Evolutionary conservation across 768 basidiomycete genomes (phyloP), one percentile per base, ranked within the genome.

Genomic region (Holtermanniella nyarrowii): DNA sequence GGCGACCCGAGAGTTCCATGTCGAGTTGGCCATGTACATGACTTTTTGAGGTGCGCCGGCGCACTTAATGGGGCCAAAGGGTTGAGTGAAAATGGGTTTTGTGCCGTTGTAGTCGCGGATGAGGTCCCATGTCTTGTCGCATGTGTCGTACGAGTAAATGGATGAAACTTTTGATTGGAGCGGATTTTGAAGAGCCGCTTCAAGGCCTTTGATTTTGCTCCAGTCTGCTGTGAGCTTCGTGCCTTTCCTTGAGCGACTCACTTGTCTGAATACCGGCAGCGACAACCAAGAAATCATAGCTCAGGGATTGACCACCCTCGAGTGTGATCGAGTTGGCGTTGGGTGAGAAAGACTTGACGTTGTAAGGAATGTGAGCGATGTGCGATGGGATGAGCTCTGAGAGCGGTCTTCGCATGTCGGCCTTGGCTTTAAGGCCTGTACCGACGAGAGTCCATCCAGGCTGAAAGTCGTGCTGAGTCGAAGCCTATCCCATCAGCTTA

Each of bases 371-470:
- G 60, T 82, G 82, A 0, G 78, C 73, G 50, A 93, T 80, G 60
- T 87, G 79, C 13, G 74, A 65, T 0, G 91, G 86, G 49, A 99
- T 80, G 41, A 96, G 77, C 1, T 80, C 78, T 16, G 74, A 66
- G 44, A 95, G 76, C 7, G 80, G 79, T 37, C 79, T 78, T 48
- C 81, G 78, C 61, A 84, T 84, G 3, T 63, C 49, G 24, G 61
- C 40, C 72, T 93, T 91, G 40, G 77, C 63, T 46, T 78, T 76
- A 48, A 99, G 77, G 24, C 91, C 93, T n/a, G 88, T 76, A 13
- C 88, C 91, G 37, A 89, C 90, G 40, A 95, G 79, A 0, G 90
- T 93, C 89, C 91, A 96, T 73, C 91, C 93, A 20, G 93, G 93
- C 80, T 91, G 72, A 56, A 93, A 96, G 70, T 87, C 80, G 72